A percentile compares a stretch with the other conserved stretches of the same genome.
These are phyloP conservation scores for Brettanomyces anomalus DNA, from an alignment of 805 yeast species.

Conservation along the genomic window DNA sequence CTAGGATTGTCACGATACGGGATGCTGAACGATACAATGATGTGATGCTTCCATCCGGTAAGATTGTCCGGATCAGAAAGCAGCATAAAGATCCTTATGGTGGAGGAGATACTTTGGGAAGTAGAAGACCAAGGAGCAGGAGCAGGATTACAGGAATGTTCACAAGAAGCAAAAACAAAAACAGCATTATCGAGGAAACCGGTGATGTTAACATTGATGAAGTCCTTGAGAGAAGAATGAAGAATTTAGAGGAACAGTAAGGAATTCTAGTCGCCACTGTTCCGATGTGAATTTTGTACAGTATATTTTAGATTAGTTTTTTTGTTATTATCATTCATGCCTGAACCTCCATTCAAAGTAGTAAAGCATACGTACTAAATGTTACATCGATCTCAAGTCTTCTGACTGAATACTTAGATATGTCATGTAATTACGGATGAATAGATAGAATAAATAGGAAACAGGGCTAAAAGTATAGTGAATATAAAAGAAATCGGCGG, in stretches of 20 bases:
- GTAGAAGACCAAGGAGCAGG: conserved; percentile 7
- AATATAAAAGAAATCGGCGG: not conserved
- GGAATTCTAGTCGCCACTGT: no score
- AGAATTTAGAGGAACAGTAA: conserved; percentile 15
- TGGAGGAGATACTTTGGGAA: conserved; percentile 17
- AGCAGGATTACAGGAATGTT: conserved; percentile 27
- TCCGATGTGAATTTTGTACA: no score
- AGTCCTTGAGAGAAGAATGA: conserved; percentile 28
- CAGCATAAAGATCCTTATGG: conserved; percentile 19
- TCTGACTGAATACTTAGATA: no score
- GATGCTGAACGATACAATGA: conserved; percentile 32
- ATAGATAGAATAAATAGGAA: not conserved
- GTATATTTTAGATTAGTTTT: no score
- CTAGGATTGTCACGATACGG: conserved; percentile 24
- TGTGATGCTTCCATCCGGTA: conserved; percentile 71
- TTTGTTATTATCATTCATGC: no score
- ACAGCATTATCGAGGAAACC: not conserved
- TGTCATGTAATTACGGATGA: not conserved
- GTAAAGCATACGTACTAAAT: no score
- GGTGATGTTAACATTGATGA: conserved; percentile 49
- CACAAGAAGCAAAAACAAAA: conserved; percentile 15
- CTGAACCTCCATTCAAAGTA: no score
- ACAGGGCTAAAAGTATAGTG: not conserved
- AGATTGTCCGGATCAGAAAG: conserved; percentile 37
- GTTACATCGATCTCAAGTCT: no score